Evolutionary conservation across 208 protist species (phyloP).

Genomic region (Tritrichomonas foetus): DNA sequence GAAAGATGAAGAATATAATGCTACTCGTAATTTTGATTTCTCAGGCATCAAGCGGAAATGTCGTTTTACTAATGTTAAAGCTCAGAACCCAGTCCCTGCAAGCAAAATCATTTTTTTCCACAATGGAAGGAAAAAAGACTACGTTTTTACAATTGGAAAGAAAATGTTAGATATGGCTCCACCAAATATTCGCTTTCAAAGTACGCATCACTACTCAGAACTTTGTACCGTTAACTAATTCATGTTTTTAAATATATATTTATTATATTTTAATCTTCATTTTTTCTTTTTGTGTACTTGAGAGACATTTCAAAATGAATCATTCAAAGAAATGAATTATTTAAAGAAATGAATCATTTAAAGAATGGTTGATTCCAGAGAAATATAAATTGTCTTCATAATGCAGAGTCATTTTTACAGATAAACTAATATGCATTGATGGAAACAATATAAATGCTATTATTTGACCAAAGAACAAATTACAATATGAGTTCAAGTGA

Average conservation of each 20-base stretch:
- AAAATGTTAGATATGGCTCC: no score
- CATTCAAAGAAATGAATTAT: not conserved
- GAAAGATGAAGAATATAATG: no score
- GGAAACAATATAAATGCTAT: not conserved
- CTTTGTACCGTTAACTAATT: not conserved
- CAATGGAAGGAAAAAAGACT: no score
- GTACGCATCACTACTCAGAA: not conserved
- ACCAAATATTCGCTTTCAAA: not conserved
- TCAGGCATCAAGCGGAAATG: no score
- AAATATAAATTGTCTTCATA: not conserved
- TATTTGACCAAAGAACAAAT: not conserved
- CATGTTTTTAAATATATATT: not conserved
- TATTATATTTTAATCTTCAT: not conserved
- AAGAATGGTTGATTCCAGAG: not conserved
- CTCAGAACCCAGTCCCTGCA: no score
- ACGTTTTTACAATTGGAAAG: no score
- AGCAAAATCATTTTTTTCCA: no score
- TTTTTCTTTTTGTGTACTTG: not conserved
- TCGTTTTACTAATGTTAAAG: no score
- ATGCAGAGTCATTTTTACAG: not conserved
- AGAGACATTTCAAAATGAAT: not conserved
- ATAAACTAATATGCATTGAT: not conserved
- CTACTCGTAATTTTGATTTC: no score
- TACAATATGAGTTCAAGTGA: not conserved
- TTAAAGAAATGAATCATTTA: not conserved